Conservation (phyloP, 2,329 filamentous ascomycete genomes). For the Cryoendolithus antarcticus region DNA sequence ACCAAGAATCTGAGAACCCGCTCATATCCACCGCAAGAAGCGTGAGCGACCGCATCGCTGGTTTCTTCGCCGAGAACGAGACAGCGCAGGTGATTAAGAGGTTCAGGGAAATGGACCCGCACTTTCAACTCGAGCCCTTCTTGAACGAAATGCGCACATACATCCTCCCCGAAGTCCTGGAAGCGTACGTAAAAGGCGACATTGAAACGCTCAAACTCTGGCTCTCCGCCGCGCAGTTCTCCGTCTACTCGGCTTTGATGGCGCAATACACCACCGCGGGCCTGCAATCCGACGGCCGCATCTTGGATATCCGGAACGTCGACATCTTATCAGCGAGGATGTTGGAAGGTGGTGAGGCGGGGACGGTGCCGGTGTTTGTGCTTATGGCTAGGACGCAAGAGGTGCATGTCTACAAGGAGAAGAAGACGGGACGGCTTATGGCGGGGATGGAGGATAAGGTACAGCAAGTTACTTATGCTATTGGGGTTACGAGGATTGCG, state of each 20-base stretch:
- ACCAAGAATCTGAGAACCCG: slow-evolving; percentile 95
- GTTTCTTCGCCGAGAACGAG: slow-evolving; percentile 98
- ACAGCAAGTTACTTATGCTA: slow-evolving; percentile 94
- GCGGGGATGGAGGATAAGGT: slow-evolving; percentile 99
- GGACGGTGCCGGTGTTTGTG: slow-evolving; percentile 74
- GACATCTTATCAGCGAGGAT: slow-evolving; percentile 74
- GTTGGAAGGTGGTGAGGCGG: slow-evolving; percentile 61
- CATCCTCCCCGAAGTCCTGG: slow-evolving; percentile 90
- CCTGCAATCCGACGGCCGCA: slow-evolving; percentile 86
- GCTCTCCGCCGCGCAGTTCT: slow-evolving; percentile 92
- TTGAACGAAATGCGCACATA: slow-evolving; percentile 92
- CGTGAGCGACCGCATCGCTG: slow-evolving; percentile 83
- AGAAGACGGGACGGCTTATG: slow-evolving; percentile 77
- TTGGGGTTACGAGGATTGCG: slow-evolving; percentile 83
- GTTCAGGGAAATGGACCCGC: slow-evolving; percentile 89
- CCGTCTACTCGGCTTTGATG: slow-evolving; percentile 90
- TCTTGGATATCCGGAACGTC: slow-evolving; percentile 88
- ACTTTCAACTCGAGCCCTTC: slow-evolving; percentile 91
- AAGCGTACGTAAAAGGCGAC: slow-evolving; percentile 96
- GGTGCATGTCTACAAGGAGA: slow-evolving; percentile 90
- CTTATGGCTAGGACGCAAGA: slow-evolving; percentile 94
- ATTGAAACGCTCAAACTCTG: slow-evolving; percentile 81
- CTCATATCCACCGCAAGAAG: slow-evolving; percentile 84
- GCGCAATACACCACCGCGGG: slow-evolving; percentile 92
- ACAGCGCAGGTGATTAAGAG: slow-evolving; percentile 96